These are phyloP conservation scores for Suillus subalutaceus DNA, from an alignment of 768 basidiomycete species.

Conservation along the genomic window DNA sequence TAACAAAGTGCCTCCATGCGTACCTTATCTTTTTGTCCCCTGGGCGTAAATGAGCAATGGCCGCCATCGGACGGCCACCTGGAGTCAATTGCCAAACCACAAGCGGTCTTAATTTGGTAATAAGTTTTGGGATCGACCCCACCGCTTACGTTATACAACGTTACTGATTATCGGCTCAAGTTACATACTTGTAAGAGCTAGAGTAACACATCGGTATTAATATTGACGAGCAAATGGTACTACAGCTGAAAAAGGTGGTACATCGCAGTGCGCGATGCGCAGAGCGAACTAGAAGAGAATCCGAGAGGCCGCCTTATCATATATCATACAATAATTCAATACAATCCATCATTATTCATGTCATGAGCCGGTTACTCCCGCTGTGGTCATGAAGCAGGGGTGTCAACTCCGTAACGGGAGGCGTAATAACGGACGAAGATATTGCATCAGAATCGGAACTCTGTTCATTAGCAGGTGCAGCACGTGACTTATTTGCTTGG, in stretches of 20 bases:
- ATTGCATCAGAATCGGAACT: constrained; percentile 9
- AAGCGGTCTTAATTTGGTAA: constrained; percentile 14
- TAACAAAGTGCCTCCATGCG: constrained; percentile 21
- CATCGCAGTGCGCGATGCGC: not conserved
- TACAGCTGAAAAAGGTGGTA: not conserved
- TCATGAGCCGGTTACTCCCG: constrained; percentile 17
- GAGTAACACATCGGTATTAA: not conserved
- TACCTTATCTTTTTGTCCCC: constrained; percentile 35
- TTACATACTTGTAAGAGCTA: not conserved
- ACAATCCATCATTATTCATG: constrained; percentile 12
- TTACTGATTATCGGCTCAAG: not conserved
- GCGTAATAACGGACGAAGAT: constrained; percentile 18
- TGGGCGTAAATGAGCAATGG: constrained; percentile 18
- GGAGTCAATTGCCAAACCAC: not conserved
- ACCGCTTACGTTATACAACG: not conserved
- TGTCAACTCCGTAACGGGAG: constrained; percentile 33
- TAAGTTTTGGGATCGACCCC: not conserved
- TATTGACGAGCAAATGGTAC: constrained; percentile 1
- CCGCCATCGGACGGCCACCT: not conserved
- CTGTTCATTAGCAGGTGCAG: constrained; percentile 8
- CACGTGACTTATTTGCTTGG: constrained; percentile 19
- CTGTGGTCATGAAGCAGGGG: constrained; percentile 32
- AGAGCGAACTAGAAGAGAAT: constrained; percentile 1
- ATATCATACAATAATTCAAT: constrained; percentile 32
- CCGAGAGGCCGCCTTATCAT: constrained; percentile 10